Evolutionary conservation across 208 protist genomes (phyloP).

Genomic region (Leishmania aethiopica): DNA sequence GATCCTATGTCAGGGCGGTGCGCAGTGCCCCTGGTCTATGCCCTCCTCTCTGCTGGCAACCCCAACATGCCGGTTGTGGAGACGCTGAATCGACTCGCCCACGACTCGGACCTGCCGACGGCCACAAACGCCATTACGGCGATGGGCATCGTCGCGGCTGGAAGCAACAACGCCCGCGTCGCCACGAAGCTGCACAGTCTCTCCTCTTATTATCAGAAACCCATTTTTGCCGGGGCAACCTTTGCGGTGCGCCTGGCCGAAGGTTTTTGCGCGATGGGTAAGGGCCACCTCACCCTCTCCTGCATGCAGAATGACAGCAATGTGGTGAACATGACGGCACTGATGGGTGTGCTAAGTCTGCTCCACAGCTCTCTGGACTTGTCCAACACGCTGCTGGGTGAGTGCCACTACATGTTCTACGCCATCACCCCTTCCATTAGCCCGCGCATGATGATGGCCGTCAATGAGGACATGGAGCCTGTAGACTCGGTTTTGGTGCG

Average conservation of each 20-base stretch:
- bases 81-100: slow-evolving; percentile 97
- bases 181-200: slow-evolving; percentile 95
- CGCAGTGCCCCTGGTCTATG: slow-evolving; percentile 98
- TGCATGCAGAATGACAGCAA: slow-evolving; percentile 95
- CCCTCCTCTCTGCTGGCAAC: slow-evolving; percentile 96
- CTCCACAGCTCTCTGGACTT: slow-evolving; percentile 95
- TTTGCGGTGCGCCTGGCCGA: slow-evolving; percentile 91
- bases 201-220: slow-evolving; percentile 97
- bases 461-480: slow-evolving; percentile 95
- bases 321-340: slow-evolving; percentile 80
- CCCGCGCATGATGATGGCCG: slow-evolving; percentile 97
- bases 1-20: slow-evolving; percentile 79
- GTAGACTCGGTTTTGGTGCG: slow-evolving; percentile 92
- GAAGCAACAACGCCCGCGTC: slow-evolving; percentile 98
- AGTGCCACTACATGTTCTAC: slow-evolving; percentile 98
- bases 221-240: slow-evolving; percentile 77
- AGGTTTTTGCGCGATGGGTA: slow-evolving; percentile 98
- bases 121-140: slow-evolving; percentile 96
- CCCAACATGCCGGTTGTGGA: slow-evolving; percentile 97
- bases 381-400: slow-evolving; percentile 90
- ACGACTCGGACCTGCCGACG: slow-evolving; percentile 96
- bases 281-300: slow-evolving; percentile 97
- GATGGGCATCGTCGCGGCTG: slow-evolving; percentile 96
- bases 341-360: slow-evolving; percentile 93
- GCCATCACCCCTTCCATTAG: slow-evolving; percentile 92